Evolutionary conservation across 192 early-diverging fungal species (phyloP).

Genomic region (Coemansia nantahalensis): DNA sequence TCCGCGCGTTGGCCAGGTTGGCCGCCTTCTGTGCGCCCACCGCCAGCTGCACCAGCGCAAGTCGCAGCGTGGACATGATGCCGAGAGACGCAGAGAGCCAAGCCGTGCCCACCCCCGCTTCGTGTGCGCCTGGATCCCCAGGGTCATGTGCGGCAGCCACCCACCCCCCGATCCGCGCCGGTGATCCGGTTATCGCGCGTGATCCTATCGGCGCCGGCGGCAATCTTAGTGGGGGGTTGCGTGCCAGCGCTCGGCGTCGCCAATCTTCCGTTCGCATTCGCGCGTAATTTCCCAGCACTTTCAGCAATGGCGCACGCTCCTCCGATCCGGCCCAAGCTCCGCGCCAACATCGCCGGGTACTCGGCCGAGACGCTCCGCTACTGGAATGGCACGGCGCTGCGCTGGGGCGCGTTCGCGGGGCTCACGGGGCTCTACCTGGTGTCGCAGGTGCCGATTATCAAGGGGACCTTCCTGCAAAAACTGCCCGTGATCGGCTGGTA

Average conservation of each 20-base stretch:
- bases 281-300: too few relatives aligned
- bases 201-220: too few relatives aligned
- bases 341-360: constrained; percentile 42
- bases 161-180: too few relatives aligned
- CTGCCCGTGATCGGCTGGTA: constrained; percentile 48
- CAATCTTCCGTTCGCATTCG: neutral
- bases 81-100: too few relatives aligned
- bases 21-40: constrained; percentile 69
- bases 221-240: too few relatives aligned
- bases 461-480: constrained; percentile 40
- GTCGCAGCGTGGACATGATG: constrained; percentile 34
- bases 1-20: constrained; percentile 77
- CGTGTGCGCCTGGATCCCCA: too few relatives aligned
- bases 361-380: constrained; percentile 40
- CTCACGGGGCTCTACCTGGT: constrained; percentile 36
- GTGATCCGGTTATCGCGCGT: too few relatives aligned
- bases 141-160: too few relatives aligned
- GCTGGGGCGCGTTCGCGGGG: constrained; percentile 47
- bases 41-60: constrained; percentile 78
- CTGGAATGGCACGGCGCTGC: constrained; percentile 40
- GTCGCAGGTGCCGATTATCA: constrained; percentile 46
- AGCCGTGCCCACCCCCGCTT: too few relatives aligned
- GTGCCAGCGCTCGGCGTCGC: too few relatives aligned
- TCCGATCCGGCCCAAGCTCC: constrained; percentile 43
- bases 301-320: constrained; percentile 25